phyloP scores from a whole-genome alignment of 208 protist species.

The Leishmania martiniquensis region DNA sequence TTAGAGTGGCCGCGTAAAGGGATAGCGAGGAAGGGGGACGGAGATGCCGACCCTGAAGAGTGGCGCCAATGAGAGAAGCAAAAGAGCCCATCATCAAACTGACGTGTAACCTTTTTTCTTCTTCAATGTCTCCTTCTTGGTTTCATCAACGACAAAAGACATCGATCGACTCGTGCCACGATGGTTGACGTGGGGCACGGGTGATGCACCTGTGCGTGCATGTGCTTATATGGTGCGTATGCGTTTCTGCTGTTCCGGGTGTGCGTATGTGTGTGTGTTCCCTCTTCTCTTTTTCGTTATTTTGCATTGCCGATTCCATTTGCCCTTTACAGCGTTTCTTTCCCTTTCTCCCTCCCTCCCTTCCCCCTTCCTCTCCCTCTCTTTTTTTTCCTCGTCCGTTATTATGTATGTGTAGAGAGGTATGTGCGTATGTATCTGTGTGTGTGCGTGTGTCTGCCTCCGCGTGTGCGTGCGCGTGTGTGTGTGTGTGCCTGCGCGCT shows the following conservation, averaged over 20 bases:
- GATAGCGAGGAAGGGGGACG: neutral
- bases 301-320: no score
- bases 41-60: neutral
- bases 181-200: neutral
- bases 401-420: conserved; percentile 3
- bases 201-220: neutral
- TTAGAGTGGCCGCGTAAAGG: neutral
- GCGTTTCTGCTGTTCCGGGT: neutral
- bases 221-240: neutral
- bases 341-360: neutral
- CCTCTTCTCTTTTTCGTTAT: neutral
- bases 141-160: neutral
- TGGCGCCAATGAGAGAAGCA: no score
- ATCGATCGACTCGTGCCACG: neutral
- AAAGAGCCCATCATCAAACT: neutral
- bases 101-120: neutral
- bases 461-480: neutral
- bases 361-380: neutral
- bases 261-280: neutral
- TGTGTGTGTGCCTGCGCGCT: neutral
- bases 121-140: neutral
- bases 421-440: conserved; percentile 5
- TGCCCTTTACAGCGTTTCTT: no score
- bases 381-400: neutral
- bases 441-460: neutral